Evolutionary conservation across 306 rosid genomes (phyloP), one percentile per base, ranked within the genome.

Genomic region (Vicia villosa): DNA sequence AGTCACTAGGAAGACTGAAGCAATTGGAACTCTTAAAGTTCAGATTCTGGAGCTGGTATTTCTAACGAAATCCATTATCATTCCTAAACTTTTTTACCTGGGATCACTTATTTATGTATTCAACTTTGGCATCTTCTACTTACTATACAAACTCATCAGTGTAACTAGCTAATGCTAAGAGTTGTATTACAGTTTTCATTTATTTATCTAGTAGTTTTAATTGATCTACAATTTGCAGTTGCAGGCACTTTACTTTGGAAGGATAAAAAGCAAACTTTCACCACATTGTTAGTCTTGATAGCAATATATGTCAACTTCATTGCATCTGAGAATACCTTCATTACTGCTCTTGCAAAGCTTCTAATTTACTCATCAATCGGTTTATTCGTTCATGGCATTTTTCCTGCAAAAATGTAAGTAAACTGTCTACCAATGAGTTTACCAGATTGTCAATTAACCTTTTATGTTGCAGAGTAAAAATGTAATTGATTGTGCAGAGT

Each of bases 211-310:
- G 43, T 68, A 45, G 45, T 52, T 47, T 30, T 70, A 74, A 75
- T 75, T 71, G 46, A 52, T 50, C 41, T 63, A 64, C 64, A 36
- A 28, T 75, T 80, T 81, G 80, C 96, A 94, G 99, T 89, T 87
- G 96, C 99, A 65, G 97, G 91, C 66, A 80, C 87, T 7, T 82
- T 94, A 78, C 99, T 94, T 70, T 94, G 99, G 99, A 94, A 82
- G 95, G 92, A 94, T 75, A 89, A 70, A 77, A 94, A 81, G 73
- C 82, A 74, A 78, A 88, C 99, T n/a, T 62, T 84, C 68, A 75
- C 74, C 36, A 63, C 85, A 16, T 79, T 91, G 76, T 54, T 91
- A 66, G 75, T 89, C 77, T 72, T 89, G 86, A 45, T 80, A 77
- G 89, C 91, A 19, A 81, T 89, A 79, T 91, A 94, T 87, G 85